Percentiles rank a stretch among this genome's conserved stretches.
Conservation (phyloP, 2,329 filamentous ascomycete genomes). For the Cercospora sojina region DNA sequence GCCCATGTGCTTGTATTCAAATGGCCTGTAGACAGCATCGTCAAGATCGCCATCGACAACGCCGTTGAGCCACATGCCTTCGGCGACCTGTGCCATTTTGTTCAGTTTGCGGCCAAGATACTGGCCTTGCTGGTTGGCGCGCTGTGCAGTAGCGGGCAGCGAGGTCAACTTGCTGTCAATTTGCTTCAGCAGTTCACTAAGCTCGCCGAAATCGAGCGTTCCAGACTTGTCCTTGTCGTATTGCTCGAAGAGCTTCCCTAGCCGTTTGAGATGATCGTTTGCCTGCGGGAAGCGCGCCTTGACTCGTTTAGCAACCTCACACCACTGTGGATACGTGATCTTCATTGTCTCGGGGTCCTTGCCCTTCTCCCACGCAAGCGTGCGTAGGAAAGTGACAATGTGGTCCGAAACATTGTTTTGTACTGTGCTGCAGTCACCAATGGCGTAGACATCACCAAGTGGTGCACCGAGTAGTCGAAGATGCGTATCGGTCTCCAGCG, state of each 20-base stretch:
- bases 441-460: conserved; percentile 90
- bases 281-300: conserved; percentile 90
- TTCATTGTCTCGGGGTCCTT: conserved; percentile 85
- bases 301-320: conserved; percentile 76
- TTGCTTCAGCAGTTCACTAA: conserved; percentile 81
- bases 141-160: conserved; percentile 90
- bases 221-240: conserved; percentile 94
- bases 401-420: conserved; percentile 96
- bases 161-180: conserved; percentile 95
- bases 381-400: conserved; percentile 84
- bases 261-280: conserved; percentile 75
- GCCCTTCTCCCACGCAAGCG: conserved; percentile 86
- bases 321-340: conserved; percentile 86
- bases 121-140: conserved; percentile 90
- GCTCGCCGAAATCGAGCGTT: conserved; percentile 89
- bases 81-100: conserved; percentile 75
- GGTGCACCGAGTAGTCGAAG: conserved; percentile 85
- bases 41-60: conserved; percentile 87
- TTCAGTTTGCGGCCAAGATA: conserved; percentile 95
- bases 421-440: conserved; percentile 93
- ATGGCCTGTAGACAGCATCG: conserved; percentile 87
- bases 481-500: conserved; percentile 91
- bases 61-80: conserved; percentile 75
- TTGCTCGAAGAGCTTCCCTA: conserved; percentile 85
- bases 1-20: conserved; percentile 90